Percentiles rank a stretch among this genome's conserved stretches.
Evolutionary conservation across 2,329 filamentous ascomycete genomes (phyloP).

Genomic region (Trichoderma hamatum): DNA sequence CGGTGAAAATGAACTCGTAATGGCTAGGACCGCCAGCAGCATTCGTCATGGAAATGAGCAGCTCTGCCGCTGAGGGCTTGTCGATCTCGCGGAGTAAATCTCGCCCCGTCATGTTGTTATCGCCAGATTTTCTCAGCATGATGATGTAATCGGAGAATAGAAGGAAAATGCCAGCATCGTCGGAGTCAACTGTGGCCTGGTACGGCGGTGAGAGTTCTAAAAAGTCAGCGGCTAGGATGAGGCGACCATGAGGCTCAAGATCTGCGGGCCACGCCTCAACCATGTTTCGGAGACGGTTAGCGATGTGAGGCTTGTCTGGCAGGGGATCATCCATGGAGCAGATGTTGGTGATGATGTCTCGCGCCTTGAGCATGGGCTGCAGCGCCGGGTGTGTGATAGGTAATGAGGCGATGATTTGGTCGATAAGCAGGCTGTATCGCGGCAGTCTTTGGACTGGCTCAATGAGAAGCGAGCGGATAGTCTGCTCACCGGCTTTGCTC

Average conservation of each 20-base stretch:
- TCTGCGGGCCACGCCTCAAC: constrained; percentile 76
- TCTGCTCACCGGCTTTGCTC: constrained; percentile 84
- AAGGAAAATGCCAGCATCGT: constrained; percentile 71
- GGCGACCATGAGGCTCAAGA: constrained; percentile 72
- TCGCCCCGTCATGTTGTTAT: constrained; percentile 65
- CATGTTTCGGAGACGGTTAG: constrained; percentile 73
- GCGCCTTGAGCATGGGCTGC: constrained; percentile 79
- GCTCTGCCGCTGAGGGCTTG: constrained; percentile 68
- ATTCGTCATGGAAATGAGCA: constrained; percentile 66
- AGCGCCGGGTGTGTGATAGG: constrained; percentile 85
- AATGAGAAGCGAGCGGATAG: constrained; percentile 86
- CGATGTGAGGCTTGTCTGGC: constrained; percentile 72
- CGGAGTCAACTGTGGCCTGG: constrained; percentile 46
- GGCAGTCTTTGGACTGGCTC: constrained; percentile 94
- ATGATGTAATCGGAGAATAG: constrained; percentile 84
- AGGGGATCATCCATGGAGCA: constrained; percentile 82
- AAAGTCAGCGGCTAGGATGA: constrained; percentile 81
- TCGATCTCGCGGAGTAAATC: constrained; percentile 84
- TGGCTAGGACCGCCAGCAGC: constrained; percentile 61
- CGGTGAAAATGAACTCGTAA: constrained; percentile 75
- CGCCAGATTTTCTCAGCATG: constrained; percentile 70
- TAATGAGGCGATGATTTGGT: constrained; percentile 86
- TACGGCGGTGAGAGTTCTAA: constrained; percentile 77
- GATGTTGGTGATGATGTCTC: constrained; percentile 94
- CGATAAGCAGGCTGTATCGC: constrained; percentile 93